These are phyloP conservation scores for Talaromyces rugulosus DNA, from an alignment of 2,329 filamentous ascomycete genomes.

Conservation along the genomic window DNA sequence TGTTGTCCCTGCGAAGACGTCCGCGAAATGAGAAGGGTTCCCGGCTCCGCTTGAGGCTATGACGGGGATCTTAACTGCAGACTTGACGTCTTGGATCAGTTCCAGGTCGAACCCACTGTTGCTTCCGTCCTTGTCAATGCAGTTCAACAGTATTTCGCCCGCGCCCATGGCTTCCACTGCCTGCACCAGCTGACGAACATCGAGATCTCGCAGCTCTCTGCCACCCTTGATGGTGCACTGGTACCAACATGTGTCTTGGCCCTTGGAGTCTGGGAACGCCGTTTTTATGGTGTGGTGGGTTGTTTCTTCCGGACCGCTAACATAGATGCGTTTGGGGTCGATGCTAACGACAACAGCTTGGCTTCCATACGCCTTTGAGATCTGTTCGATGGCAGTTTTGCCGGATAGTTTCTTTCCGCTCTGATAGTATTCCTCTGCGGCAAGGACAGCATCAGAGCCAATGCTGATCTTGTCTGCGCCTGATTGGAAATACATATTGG, in stretches of 20 bases:
- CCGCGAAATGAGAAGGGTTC: conserved; percentile 77
- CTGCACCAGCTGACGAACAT: conserved; percentile 79
- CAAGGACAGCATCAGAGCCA: conserved; percentile 87
- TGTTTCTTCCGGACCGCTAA: conserved; percentile 63
- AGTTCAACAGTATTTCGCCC: conserved; percentile 92
- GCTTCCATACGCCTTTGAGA: conserved; percentile 87
- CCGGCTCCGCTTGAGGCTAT: conserved; percentile 94
- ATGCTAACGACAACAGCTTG: conserved; percentile 96
- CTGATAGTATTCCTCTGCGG: conserved; percentile 85
- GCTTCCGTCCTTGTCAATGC: conserved; percentile 94
- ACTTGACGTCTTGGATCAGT: conserved; percentile 83
- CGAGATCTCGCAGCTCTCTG: conserved; percentile 86
- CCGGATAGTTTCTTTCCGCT: conserved; percentile 66
- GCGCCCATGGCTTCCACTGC: conserved; percentile 95
- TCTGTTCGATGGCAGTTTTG: conserved; percentile 90
- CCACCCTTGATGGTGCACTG: conserved; percentile 96
- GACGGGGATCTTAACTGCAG: conserved; percentile 82
- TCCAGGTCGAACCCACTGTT: conserved; percentile 94
- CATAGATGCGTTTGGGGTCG: conserved; percentile 88
- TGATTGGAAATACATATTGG: conserved; percentile 94
- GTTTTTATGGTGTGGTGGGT: conserved; percentile 74
- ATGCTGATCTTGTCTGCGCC: conserved; percentile 98
- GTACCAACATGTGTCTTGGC: conserved; percentile 88
- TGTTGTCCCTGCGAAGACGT: conserved; percentile 80
- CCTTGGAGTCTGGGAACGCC: conserved; percentile 63